phyloP scores from a whole-genome alignment of 805 yeast genomes.

The Scheffersomyces lignosus region DNA sequence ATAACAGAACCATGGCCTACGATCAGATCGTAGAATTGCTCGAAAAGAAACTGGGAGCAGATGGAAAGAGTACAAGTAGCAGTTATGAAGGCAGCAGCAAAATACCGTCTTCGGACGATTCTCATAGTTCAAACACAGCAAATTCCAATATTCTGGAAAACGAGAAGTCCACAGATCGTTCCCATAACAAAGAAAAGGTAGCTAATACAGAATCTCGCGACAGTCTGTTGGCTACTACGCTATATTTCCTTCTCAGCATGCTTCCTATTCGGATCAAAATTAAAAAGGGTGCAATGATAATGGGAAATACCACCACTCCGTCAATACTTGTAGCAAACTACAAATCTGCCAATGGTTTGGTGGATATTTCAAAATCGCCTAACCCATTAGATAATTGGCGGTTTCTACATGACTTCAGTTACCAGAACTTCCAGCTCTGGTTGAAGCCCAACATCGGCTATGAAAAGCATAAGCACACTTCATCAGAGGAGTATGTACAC shows the following conservation, averaged over 20 bases:
- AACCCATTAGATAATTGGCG: conserved; percentile 57
- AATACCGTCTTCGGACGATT: not conserved
- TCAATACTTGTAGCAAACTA: conserved; percentile 66
- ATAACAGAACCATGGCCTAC: conserved; percentile 78
- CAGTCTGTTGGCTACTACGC: not conserved
- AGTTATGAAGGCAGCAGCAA: conserved; percentile 4
- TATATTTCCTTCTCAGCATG: conserved; percentile 24
- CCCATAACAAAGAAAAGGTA: conserved; percentile 6
- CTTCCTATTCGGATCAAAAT: conserved; percentile 67
- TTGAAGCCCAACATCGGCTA: conserved; percentile 73
- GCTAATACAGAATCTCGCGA: not conserved
- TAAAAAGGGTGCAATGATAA: conserved; percentile 66
- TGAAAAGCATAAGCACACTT: conserved; percentile 21
- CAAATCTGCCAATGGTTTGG: conserved; percentile 49
- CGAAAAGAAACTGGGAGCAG: too few relatives aligned
- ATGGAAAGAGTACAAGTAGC: not conserved
- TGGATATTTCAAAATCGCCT: conserved; percentile 56
- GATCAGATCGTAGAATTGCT: conserved; percentile 55
- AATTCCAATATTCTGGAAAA: not conserved
- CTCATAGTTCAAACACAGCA: not conserved
- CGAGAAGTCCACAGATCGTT: not conserved
- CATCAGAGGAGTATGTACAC: not conserved
- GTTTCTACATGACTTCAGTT: conserved; percentile 41
- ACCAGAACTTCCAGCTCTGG: conserved; percentile 56
- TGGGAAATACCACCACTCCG: conserved; percentile 81